Conservation (phyloP, 495 filamentous ascomycete species). For the Sordaria brevicollis region DNA sequence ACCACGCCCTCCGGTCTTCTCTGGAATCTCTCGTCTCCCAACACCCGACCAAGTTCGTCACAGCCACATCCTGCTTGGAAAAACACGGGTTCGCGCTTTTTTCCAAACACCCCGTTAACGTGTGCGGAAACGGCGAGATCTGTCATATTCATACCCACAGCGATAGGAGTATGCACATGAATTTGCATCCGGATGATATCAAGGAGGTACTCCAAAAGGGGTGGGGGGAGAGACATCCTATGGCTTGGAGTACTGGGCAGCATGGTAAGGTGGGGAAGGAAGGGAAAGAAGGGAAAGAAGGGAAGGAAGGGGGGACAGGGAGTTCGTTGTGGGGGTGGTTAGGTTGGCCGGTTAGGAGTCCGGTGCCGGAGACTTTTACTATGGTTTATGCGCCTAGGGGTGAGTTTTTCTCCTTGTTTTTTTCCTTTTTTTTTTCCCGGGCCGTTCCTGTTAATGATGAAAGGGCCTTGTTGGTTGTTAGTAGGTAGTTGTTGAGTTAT, state of each 20-base stretch:
- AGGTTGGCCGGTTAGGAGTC: constrained; percentile 32
- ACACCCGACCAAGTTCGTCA: constrained; percentile 42
- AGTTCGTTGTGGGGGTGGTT: not conserved
- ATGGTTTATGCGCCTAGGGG: constrained; percentile 77
- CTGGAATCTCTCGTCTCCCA: constrained; percentile 40
- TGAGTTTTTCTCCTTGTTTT: constrained; percentile 1
- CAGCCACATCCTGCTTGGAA: constrained; percentile 65
- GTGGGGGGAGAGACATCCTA: constrained; percentile 84
- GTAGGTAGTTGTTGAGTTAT: too few species aligned
- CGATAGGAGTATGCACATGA: constrained; percentile 68
- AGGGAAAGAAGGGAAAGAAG: not conserved
- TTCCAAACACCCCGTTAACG: constrained; percentile 46
- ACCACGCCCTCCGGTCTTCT: constrained; percentile 36
- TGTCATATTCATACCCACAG: constrained; percentile 61
- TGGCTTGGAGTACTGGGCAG: constrained; percentile 43
- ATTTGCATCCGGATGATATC: constrained; percentile 69
- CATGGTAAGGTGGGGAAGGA: not conserved
- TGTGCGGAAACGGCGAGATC: constrained; percentile 63
- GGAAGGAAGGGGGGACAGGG: not conserved
- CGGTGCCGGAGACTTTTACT: constrained; percentile 56
- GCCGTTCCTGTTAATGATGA: too few species aligned
- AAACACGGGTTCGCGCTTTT: constrained; percentile 72
- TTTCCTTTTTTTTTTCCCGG: not conserved
- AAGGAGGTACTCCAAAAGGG: constrained; percentile 64
- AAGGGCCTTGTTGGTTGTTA: too few species aligned